Evolutionary conservation across 805 yeast species (phyloP), one percentile per base, ranked within the genome.

Genomic region (Metschnikowia hibisci): DNA sequence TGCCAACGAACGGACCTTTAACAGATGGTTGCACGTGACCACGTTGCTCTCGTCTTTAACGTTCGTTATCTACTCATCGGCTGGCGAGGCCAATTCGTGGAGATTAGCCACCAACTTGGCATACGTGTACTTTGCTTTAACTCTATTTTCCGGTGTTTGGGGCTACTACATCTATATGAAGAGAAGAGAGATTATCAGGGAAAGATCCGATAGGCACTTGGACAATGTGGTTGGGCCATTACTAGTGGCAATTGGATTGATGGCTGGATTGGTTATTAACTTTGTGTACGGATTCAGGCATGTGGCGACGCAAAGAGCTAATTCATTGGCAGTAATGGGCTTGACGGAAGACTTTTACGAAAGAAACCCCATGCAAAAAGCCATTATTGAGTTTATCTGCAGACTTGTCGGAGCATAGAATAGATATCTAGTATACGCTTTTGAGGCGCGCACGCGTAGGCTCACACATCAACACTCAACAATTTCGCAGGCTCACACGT

Each of bases 1-100:
- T 51, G 99, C 99, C 23, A 93, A 93, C 60, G 99, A 93, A 69
- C 84, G 99, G 64, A 93, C 99, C 3, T 91, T 90, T 69, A 84
- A 87, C 71, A 79, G 95, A 64, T 93, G 99, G 99, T 73, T 93
- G 52, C 89, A 84, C 51, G 91, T 91, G 16, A 85, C 95, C 11
- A 80, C 95, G 0, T 70, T 93, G 60, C 74, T 93, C 53, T 81
- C 96, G 15, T 82, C 90, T 0, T 68, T 93, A 55, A 88, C 98
- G 0, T 89, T 90, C 58, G 75, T 93, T 12, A 77, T 93, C 43
- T 87, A 87, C 68, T 78, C 82, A 32, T 82, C 96, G 9, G 85
- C 87, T 15, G 71, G 74, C 48, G 69, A 73, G 23, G 82, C 96
- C 0, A 76, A 82, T 47, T 79, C 79, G 54, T 78, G 80, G n/a